phyloP scores from a whole-genome alignment of 2,329 filamentous ascomycete species.

The Aureobasidium sp. region DNA sequence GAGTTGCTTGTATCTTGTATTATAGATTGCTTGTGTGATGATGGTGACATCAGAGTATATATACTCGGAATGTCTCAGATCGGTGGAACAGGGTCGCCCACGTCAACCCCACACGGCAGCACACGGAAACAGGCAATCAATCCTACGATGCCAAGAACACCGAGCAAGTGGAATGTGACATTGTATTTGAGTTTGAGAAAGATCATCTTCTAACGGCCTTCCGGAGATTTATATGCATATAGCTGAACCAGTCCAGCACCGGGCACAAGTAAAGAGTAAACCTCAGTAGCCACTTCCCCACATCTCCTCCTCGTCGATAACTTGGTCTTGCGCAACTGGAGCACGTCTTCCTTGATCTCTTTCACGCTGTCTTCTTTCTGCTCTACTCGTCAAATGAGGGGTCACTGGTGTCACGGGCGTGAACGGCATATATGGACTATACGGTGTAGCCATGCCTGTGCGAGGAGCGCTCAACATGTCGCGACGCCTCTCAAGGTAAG shows the following conservation, averaged over 20 bases:
- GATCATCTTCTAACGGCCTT: background rate
- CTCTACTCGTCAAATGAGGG: constrained; percentile 63
- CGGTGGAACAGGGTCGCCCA: background rate
- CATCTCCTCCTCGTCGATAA: constrained; percentile 55
- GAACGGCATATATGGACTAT: constrained; percentile 73
- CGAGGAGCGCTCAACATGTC: constrained; percentile 36
- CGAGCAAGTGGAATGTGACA: background rate
- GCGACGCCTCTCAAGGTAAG: constrained; percentile 33
- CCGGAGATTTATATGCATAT: background rate
- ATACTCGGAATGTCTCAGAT: background rate
- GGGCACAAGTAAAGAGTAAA: background rate
- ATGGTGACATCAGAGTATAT: constrained; percentile 6
- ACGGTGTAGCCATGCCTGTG: constrained; percentile 58
- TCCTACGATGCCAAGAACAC: background rate
- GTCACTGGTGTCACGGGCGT: constrained; percentile 70
- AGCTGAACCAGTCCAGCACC: background rate
- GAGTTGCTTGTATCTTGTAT: background rate
- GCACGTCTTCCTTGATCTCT: constrained; percentile 58
- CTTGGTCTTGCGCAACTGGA: constrained; percentile 45
- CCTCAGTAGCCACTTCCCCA: constrained; percentile 40
- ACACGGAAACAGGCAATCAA: background rate
- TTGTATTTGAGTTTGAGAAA: background rate
- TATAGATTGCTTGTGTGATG: background rate
- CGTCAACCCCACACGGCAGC: background rate
- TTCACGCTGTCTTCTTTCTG: constrained; percentile 63